phyloP scores from a whole-genome alignment of 2,329 filamentous ascomycete species.

The Neurospora crassa region DNA sequence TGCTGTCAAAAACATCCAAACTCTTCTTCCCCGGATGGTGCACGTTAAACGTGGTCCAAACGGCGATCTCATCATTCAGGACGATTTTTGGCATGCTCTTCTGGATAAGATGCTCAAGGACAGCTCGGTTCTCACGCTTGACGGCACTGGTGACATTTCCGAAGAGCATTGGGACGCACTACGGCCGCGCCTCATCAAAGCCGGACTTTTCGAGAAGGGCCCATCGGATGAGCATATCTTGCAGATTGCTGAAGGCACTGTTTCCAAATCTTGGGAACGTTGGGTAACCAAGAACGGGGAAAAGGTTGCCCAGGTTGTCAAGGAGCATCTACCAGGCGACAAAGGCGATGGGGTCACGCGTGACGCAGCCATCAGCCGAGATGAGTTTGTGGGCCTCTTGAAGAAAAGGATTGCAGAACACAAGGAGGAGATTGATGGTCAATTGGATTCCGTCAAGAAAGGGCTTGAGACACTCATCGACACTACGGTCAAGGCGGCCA shows the following conservation, averaged over 20 bases:
- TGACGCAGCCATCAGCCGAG: conserved; percentile 33
- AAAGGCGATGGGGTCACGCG: conserved; percentile 26
- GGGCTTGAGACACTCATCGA: conserved; percentile 18
- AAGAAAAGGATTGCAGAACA: conserved; percentile 29
- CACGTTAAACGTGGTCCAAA: conserved; percentile 31
- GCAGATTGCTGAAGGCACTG: conserved; percentile 21
- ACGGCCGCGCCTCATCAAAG: conserved; percentile 29
- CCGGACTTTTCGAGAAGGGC: conserved; percentile 19
- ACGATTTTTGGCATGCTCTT: conserved; percentile 58
- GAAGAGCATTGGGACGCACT: conserved; percentile 39
- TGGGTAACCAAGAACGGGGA: conserved; percentile 44
- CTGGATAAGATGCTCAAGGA: conserved; percentile 42
- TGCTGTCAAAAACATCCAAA: conserved; percentile 33
- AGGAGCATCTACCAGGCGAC: conserved; percentile 11
- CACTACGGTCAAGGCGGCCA: conserved; percentile 17
- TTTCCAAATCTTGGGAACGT: conserved; percentile 36
- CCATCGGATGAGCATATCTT: conserved; percentile 21
- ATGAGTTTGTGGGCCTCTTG: conserved; percentile 39
- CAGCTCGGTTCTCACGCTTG: conserved; percentile 35
- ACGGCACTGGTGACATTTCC: conserved; percentile 30
- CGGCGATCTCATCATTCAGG: conserved; percentile 44
- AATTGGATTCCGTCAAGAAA: conserved; percentile 27
- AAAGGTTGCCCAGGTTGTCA: conserved; percentile 25
- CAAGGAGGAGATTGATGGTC: conserved; percentile 29
- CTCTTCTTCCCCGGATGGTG: conserved; percentile 45